A percentile compares a stretch with the other conserved stretches of the same genome.
Evolutionary conservation across 345 rosid genomes (phyloP).

Genomic region (Citrus glauca): DNA sequence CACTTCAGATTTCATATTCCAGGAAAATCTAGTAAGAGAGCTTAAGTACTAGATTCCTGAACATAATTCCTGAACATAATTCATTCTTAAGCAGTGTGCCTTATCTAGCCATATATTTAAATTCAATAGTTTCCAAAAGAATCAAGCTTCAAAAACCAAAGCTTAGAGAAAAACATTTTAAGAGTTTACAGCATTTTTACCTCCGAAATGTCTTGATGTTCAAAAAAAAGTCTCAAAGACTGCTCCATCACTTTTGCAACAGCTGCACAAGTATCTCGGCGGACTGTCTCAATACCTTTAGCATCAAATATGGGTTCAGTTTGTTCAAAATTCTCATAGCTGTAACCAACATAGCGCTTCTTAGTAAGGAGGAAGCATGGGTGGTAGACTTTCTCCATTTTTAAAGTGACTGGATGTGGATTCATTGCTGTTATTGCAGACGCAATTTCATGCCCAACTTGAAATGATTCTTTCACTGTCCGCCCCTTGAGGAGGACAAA

Average conservation of each 20-base stretch:
- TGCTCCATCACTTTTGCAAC: constrained; percentile 91
- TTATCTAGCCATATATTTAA: neutral
- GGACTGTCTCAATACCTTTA: constrained; percentile 96
- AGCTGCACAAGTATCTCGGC: constrained; percentile 86
- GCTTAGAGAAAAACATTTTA: neutral
- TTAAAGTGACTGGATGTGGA: constrained; percentile 85
- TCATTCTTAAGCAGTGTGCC: neutral
- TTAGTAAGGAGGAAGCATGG: constrained; percentile 94
- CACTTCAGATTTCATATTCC: neutral
- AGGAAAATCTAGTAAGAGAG: neutral
- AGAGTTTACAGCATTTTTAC: constrained; percentile 27
- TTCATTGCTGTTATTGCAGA: constrained; percentile 82
- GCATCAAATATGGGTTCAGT: constrained; percentile 79
- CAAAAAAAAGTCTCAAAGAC: constrained; percentile 75
- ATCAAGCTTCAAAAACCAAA: constrained; percentile 4
- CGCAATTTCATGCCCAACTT: constrained; percentile 79
- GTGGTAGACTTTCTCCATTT: constrained; percentile 96
- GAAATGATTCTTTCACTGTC: constrained; percentile 61
- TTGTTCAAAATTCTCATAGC: constrained; percentile 82
- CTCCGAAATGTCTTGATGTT: constrained; percentile 58
- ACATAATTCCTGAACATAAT: too few species aligned
- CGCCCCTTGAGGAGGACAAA: constrained; percentile 89
- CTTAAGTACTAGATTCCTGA: neutral
- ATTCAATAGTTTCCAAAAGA: neutral
- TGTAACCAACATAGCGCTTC: constrained; percentile 95